Evolutionary conservation across 208 protist species (phyloP).

Genomic region (Naegleria fowleri): DNA sequence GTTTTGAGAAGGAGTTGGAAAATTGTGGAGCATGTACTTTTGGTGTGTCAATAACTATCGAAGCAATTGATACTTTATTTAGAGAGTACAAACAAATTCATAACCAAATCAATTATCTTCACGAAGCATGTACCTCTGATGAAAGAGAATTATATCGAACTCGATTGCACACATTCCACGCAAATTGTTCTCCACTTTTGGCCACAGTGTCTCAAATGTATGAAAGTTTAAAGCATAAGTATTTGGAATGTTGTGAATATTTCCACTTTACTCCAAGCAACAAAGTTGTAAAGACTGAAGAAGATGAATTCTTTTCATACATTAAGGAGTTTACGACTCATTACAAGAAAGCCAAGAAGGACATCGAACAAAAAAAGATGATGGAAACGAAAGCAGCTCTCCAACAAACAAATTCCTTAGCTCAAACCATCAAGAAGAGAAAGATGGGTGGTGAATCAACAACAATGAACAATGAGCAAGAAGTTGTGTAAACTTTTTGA

Average conservation of each 20-base stretch:
- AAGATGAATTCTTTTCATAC: slow-evolving; percentile 1
- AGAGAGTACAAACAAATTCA: not conserved
- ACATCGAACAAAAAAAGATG: not conserved
- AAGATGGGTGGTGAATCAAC: not conserved
- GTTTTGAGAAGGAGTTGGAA: not conserved
- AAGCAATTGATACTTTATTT: not conserved
- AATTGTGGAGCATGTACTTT: not conserved
- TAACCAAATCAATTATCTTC: not conserved
- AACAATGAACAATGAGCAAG: not conserved
- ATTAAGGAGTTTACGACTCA: not conserved
- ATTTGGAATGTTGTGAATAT: slow-evolving; percentile 7
- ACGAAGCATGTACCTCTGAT: not conserved
- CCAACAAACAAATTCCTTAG: not conserved
- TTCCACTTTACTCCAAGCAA: not conserved
- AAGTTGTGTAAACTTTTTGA: not conserved
- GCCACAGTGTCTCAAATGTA: not conserved
- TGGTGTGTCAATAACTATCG: not conserved
- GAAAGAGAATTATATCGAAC: not conserved
- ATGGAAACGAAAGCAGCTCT: not conserved
- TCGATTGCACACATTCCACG: not conserved
- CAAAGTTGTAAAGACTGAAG: not conserved
- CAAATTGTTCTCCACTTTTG: not conserved
- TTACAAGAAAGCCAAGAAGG: not conserved
- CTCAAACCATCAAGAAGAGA: not conserved
- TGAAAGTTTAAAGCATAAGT: not conserved